Percentiles rank a stretch among this genome's conserved stretches.
Evolutionary conservation across 768 basidiomycete genomes (phyloP).

Genomic region (Podaxis sp.): DNA sequence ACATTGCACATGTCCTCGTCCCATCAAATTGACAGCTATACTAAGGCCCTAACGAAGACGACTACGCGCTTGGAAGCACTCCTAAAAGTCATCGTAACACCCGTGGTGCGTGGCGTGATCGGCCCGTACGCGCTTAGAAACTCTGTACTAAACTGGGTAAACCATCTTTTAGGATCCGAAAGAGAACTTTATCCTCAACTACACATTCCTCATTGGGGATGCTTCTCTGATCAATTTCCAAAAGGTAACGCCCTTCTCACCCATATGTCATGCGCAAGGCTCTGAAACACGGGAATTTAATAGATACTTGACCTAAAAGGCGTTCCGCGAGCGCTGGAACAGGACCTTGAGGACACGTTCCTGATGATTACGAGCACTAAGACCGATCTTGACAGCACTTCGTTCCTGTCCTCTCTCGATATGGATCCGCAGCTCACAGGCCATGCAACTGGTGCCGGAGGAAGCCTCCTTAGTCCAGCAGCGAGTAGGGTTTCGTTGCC

Average conservation of each 20-base stretch:
- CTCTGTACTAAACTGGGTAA: background rate
- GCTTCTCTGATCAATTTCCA: conserved; percentile 97
- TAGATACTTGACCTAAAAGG: conserved; percentile 96
- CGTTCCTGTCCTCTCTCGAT: conserved; percentile 91
- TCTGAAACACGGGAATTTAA: background rate
- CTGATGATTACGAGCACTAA: conserved; percentile 92
- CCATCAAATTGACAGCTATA: conserved; percentile 54
- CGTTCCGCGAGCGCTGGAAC: conserved; percentile 82
- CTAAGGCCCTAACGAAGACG: conserved; percentile 76
- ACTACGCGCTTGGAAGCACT: conserved; percentile 85
- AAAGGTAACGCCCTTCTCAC: conserved; percentile 55
- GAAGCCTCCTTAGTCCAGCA: conserved; percentile 65
- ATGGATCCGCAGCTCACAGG: conserved; percentile 80
- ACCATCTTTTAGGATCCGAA: conserved; percentile 68
- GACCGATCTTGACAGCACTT: conserved; percentile 82
- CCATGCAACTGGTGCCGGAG: conserved; percentile 28
- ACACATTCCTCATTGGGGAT: conserved; percentile 91
- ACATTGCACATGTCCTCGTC: conserved; percentile 6
- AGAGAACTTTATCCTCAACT: conserved; percentile 94
- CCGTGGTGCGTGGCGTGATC: conserved; percentile 57
- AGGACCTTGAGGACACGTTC: conserved; percentile 88
- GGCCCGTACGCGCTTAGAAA: background rate
- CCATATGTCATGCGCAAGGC: background rate
- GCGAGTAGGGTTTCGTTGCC: conserved; percentile 62
- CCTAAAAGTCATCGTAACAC: conserved; percentile 93